A percentile compares a stretch with the other conserved stretches of the same genome.
phyloP scores from a whole-genome alignment of 2,329 filamentous ascomycete genomes.

The Exophiala lecanii-corni region DNA sequence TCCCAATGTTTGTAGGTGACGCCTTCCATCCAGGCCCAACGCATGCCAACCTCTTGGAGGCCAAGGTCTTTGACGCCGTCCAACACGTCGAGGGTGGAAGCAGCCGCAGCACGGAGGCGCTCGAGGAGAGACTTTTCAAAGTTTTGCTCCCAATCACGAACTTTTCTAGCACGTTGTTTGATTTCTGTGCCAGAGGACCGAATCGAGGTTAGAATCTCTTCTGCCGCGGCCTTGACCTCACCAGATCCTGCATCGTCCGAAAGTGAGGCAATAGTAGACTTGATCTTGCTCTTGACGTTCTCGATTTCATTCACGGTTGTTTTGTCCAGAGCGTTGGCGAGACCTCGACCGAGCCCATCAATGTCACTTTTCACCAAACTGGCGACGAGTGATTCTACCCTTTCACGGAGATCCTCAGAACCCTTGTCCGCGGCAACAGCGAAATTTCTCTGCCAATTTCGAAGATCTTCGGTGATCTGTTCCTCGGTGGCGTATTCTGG shows the following conservation, averaged over 20 bases:
- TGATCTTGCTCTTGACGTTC: constrained; percentile 63
- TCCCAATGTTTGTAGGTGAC: constrained; percentile 97
- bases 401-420: constrained; percentile 60
- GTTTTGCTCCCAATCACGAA: constrained; percentile 69
- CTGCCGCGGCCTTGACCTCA: constrained; percentile 48
- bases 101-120: constrained; percentile 67
- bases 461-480: constrained; percentile 71
- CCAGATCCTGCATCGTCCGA: constrained; percentile 54
- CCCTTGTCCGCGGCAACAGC: constrained; percentile 80
- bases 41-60: constrained; percentile 85
- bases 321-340: constrained; percentile 65
- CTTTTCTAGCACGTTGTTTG: constrained; percentile 69
- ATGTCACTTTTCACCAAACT: constrained; percentile 63
- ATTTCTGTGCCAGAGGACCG: constrained; percentile 66
- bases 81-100: constrained; percentile 75
- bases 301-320: constrained; percentile 61
- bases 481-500: constrained; percentile 34
- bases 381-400: constrained; percentile 66
- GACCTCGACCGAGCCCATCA: constrained; percentile 59
- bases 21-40: constrained; percentile 91
- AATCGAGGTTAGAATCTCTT: constrained; percentile 52
- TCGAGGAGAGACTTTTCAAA: constrained; percentile 67
- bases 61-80: constrained; percentile 78
- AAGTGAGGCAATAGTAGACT: constrained; percentile 50
- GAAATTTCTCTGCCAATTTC: constrained; percentile 84